These are phyloP conservation scores for Xylaria sp. DNA, from an alignment of 2,329 filamentous ascomycete genomes.

Conservation along the genomic window DNA sequence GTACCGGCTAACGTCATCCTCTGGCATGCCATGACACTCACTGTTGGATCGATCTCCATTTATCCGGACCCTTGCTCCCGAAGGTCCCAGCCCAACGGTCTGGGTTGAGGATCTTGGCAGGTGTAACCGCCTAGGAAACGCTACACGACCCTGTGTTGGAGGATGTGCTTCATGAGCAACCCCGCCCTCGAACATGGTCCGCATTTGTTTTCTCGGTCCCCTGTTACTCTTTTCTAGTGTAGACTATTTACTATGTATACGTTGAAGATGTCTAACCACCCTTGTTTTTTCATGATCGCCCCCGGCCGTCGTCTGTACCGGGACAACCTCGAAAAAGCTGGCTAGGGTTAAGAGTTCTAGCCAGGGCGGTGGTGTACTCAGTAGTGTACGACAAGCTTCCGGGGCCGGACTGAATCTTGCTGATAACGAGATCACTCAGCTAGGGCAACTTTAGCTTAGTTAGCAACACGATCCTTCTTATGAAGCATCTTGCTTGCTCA, in stretches of 20 bases:
- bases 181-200: background rate
- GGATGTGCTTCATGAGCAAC: background rate
- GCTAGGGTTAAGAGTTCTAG: background rate
- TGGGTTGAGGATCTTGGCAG: conserved; percentile 26
- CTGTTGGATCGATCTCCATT: conserved; percentile 29
- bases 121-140: conserved; percentile 21
- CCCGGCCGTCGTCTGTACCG: background rate
- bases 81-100: conserved; percentile 29
- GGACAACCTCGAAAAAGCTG: background rate
- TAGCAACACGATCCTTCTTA: background rate
- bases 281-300: too few species aligned
- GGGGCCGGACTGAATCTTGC: background rate
- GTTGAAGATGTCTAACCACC: too few species aligned
- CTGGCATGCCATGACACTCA: conserved; percentile 20
- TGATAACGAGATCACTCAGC: background rate
- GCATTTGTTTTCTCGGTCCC: background rate
- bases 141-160: background rate
- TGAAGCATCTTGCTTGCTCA: background rate
- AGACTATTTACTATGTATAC: too few species aligned
- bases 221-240: background rate
- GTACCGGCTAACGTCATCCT: conserved; percentile 19
- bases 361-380: too few species aligned
- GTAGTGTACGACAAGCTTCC: background rate
- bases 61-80: conserved; percentile 31
- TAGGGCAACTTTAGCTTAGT: background rate